phyloP scores from a whole-genome alignment of 2,329 filamentous ascomycete genomes.

The Cladorrhinum sp. region DNA sequence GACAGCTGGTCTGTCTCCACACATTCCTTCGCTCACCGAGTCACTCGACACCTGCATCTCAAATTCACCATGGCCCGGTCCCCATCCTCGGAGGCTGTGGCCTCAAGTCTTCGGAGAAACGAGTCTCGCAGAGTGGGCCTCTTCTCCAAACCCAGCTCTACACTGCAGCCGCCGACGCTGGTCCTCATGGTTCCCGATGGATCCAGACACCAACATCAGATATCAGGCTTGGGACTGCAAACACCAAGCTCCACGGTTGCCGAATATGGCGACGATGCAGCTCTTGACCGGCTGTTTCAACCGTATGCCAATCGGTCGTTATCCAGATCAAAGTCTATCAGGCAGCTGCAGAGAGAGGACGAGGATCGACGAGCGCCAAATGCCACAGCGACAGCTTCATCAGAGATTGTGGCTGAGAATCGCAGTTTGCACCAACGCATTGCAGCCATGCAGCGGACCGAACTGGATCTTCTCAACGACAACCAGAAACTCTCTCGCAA shows the following conservation, averaged over 20 bases:
- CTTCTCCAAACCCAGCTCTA: neutral
- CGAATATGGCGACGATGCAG: neutral
- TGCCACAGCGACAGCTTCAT: neutral
- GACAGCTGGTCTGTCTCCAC: neutral
- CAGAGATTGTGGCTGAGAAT: conserved; percentile 17
- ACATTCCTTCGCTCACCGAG: neutral
- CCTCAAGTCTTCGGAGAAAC: neutral
- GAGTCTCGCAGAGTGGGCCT: neutral
- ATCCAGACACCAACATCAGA: neutral
- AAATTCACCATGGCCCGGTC: neutral
- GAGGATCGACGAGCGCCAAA: neutral
- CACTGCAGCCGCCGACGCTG: neutral
- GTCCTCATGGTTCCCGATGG: neutral
- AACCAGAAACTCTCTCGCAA: conserved; percentile 17
- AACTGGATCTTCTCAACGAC: conserved; percentile 18
- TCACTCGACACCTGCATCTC: neutral
- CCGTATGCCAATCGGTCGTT: neutral
- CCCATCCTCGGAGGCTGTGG: neutral
- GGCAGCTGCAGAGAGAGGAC: neutral
- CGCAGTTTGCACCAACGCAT: conserved; percentile 22
- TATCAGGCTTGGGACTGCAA: neutral
- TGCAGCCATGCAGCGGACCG: conserved; percentile 20
- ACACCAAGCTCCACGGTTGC: neutral
- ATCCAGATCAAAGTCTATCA: neutral
- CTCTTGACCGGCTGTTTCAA: neutral